Evolutionary conservation across 176 grass and related monocot species (phyloP).

Genomic region (Carex myosuroides): DNA sequence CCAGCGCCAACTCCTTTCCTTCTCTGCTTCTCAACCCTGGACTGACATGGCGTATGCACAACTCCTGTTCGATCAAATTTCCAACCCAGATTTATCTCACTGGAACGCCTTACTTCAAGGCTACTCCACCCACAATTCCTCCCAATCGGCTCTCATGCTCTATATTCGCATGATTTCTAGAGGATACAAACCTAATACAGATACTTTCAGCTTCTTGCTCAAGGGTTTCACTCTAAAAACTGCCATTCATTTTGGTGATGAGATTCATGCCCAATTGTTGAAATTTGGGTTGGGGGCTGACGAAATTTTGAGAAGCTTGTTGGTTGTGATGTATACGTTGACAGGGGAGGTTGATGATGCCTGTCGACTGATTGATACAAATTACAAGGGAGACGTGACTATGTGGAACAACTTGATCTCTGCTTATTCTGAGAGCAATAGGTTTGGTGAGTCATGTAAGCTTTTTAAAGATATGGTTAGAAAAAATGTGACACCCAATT

Average conservation of each 20-base stretch:
- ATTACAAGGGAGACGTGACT: background rate
- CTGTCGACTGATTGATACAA: conserved; percentile 34
- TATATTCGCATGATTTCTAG: conserved; percentile 53
- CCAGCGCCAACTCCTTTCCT: conserved; percentile 27
- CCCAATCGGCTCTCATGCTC: conserved; percentile 20
- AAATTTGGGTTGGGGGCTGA: conserved; percentile 47
- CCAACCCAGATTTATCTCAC: background rate
- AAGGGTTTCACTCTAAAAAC: conserved; percentile 38
- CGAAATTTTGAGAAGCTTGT: conserved; percentile 36
- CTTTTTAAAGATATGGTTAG: conserved; percentile 49
- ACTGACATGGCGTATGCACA: conserved; percentile 25
- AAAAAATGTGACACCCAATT: conserved; percentile 23
- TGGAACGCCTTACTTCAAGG: conserved; percentile 16
- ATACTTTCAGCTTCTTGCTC: conserved; percentile 69
- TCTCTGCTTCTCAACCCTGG: conserved; percentile 12
- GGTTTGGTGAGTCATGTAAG: conserved; percentile 32
- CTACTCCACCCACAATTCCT: background rate
- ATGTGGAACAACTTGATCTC: conserved; percentile 72
- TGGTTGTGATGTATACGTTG: conserved; percentile 44
- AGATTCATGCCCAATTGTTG: conserved; percentile 58
- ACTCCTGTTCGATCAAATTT: conserved; percentile 52
- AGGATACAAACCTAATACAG: conserved; percentile 39
- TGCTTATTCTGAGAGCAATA: conserved; percentile 28
- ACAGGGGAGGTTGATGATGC: conserved; percentile 36
- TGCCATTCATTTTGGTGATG: background rate